Conservation (phyloP, 495 filamentous ascomycete species). For the Xylaria intraflava region DNA sequence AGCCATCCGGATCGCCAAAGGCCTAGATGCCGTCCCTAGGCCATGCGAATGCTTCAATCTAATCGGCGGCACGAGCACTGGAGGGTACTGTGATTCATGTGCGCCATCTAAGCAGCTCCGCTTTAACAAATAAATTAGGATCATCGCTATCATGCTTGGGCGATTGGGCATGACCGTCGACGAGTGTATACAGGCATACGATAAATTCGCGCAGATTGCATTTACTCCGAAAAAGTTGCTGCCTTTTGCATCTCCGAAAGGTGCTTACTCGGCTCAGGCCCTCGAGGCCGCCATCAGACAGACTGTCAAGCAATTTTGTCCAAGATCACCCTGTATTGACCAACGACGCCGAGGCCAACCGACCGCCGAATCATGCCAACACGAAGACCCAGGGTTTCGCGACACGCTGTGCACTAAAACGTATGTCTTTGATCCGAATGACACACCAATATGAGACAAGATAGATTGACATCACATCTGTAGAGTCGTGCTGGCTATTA, state of each 20-base stretch:
- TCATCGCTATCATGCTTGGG: slow-evolving; percentile 35
- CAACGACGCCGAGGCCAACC: slow-evolving; percentile 4
- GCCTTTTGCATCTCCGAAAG: slow-evolving; percentile 7
- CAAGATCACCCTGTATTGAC: not conserved
- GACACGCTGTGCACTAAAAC: slow-evolving; percentile 8
- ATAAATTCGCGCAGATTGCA: slow-evolving; percentile 14
- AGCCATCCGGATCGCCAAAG: slow-evolving; percentile 7
- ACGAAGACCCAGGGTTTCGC: slow-evolving; percentile 1
- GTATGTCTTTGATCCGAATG: slow-evolving; percentile 4
- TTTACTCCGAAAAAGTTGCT: slow-evolving; percentile 12
- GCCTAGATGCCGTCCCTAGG: slow-evolving; percentile 14
- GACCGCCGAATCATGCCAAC: slow-evolving; percentile 7
- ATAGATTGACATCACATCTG: not conserved
- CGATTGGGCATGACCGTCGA: slow-evolving; percentile 25
- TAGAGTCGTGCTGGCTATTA: slow-evolving; percentile 16
- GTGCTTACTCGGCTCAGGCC: slow-evolving; percentile 17
- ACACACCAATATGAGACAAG: not conserved
- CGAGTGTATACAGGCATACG: slow-evolving; percentile 23
- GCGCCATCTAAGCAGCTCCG: not conserved
- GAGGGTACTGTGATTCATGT: slow-evolving; percentile 19
- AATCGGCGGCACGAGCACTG: slow-evolving; percentile 31
- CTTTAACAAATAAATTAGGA: slow-evolving; percentile 8
- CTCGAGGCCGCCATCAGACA: slow-evolving; percentile 19
- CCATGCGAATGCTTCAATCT: slow-evolving; percentile 31
- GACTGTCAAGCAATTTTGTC: slow-evolving; percentile 9